Evolutionary conservation across 352 stramenopile genomes (phyloP).

Genomic region (Pythium folliculosum): DNA sequence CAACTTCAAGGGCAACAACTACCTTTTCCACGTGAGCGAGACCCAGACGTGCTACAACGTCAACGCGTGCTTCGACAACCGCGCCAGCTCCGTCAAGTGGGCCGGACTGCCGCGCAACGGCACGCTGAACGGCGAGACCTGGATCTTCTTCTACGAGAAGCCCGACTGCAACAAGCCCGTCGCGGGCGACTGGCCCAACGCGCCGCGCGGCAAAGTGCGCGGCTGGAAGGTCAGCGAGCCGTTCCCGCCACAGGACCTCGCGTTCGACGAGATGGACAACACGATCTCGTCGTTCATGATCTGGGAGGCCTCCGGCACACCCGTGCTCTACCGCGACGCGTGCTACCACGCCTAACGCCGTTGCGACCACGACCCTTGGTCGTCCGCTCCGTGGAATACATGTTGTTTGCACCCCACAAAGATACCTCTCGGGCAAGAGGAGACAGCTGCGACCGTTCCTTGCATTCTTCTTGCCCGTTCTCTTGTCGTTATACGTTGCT

Average conservation of each 20-base stretch:
- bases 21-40: conserved; percentile 1
- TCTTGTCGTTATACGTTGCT: neutral
- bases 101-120: neutral
- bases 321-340: neutral
- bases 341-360: neutral
- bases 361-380: too few relatives aligned
- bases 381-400: too few relatives aligned
- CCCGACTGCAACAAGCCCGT: conserved; percentile 1
- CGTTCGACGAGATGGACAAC: neutral
- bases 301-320: conserved; percentile 2
- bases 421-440: too few relatives aligned
- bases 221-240: conserved; percentile 4
- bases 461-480: neutral
- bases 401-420: too few relatives aligned
- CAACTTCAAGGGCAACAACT: conserved; percentile 1
- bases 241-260: conserved; percentile 3
- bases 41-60: conserved; percentile 10
- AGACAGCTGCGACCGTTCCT: too few relatives aligned
- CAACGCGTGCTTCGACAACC: neutral
- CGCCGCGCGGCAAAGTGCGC: neutral
- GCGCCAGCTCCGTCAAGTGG: conserved; percentile 1
- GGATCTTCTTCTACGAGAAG: conserved; percentile 7
- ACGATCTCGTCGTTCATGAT: conserved; percentile 5
- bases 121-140: conserved; percentile 1
- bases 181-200: neutral